Base-by-base conservation (phyloP, 495 filamentous ascomycete species). In the Lophium mytilinum region DNA sequence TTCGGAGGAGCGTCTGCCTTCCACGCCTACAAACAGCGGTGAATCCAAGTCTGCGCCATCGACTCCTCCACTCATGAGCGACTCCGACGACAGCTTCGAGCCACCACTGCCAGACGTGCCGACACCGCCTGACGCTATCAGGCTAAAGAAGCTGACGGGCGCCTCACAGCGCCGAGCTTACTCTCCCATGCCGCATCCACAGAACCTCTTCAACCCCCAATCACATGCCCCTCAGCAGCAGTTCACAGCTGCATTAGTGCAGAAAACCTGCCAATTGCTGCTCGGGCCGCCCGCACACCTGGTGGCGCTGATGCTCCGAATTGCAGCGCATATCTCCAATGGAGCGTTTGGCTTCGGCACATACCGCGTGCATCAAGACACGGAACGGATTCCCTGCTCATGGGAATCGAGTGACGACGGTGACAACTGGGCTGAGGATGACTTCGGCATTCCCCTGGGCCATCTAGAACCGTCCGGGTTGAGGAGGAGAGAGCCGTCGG, bases 221-320 rank as follows among this genome's bases (percentile, higher is more conserved):
- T 69, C 60, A 15, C 72, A 52, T 45, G 57, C 68, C 46, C 71
- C 59, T 21, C 58, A 62, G 66, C 80, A 80, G 50, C 76, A 82
- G 36, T 75, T 90, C 21, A 82, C 88, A 1, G 73, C 79, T 9
- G 79, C 81, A 0, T 77, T 95, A 21, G 74, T 94, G 15, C 79
- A 84, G 30, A 89, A 86, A 69, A 89, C 88, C 0, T 83, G 81
- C 66, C 80, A 86, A 17, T 75, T 93, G 4, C 74, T 94, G 1
- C 71, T 94, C 24, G 80, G 85, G 0, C 89, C 89, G 8, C 89
- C 90, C 0, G 78, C 83, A 19, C 80, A 88, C 56, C 77, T 95
- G 8, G 76, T 95, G 37, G 76, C 81, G 8, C 71, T 93, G 40
- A 87, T 95, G 75, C 76, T 95, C 8, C 81, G 81, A 50, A 86